Base-by-base conservation (phyloP, 208 protist genomes). In the Sergeia podlipaevii region DNA sequence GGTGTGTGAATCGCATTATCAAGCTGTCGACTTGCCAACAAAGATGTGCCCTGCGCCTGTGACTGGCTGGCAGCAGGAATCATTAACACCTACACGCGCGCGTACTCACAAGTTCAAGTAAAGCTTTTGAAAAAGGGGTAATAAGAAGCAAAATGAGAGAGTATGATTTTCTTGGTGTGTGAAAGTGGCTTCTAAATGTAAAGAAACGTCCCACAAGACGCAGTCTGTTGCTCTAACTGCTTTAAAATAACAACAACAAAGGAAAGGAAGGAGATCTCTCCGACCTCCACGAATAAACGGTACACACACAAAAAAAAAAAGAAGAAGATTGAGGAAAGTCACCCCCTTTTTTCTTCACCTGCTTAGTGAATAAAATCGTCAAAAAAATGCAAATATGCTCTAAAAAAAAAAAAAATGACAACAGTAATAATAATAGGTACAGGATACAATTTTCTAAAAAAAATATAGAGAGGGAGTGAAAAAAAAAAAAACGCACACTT, bases 221-320 rank as follows among this genome's bases (percentile, higher is more conserved):
- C n/a, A n/a, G n/a, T n/a, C n/a, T n/a, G n/a, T n/a, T n/a, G n/a
- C n/a, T n/a, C n/a, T n/a, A n/a, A n/a, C n/a, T n/a, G n/a, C n/a
- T n/a, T n/a, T n/a, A n/a, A n/a, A n/a, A n/a, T n/a, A 51, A 39
- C n/a, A 58, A 56, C 43, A 13, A 53, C 49, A 64, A 57, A 18
- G 43, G 62, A 39, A 17, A 36, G 42, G 17, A 27, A 26, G 30
- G 27, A 34, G 29, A 13, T 7, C n/a, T 46, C 20, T 30, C 42
- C 13, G 20, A 45, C 36, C 49, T 58, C 47, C 44, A 43, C 3
- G 11, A 27, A n/a, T 27, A 42, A 55, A 49, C 28, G 27, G 33
- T 32, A 18, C 20, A 32, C 13, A 24, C 15, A 10, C 6, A 6
- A 2, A 18, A 49, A n/a, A 55, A 50, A 57, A 57, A 13, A 13